Conservation (phyloP, 2,329 filamentous ascomycete genomes). For the Hypoxylon sp. region DNA sequence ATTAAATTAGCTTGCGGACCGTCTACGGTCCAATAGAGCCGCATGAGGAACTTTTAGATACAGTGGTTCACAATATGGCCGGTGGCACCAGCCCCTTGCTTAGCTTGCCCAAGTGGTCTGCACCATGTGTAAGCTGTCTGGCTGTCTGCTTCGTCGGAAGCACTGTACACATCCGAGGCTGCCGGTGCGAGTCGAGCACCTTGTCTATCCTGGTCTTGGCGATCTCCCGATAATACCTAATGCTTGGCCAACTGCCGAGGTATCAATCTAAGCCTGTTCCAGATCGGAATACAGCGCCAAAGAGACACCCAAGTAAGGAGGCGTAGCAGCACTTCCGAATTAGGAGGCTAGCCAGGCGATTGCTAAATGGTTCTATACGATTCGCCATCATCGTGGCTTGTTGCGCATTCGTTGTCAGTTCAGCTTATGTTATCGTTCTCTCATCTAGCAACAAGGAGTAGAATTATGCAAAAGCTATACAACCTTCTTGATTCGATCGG, state of each 20-base stretch:
- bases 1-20: not conserved
- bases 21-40: conserved; percentile 23
- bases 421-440: not conserved
- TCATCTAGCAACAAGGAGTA: not conserved
- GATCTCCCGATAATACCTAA: conserved; percentile 30
- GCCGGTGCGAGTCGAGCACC: conserved; percentile 22
- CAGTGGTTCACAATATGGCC: conserved; percentile 25
- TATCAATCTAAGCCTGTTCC: conserved; percentile 1
- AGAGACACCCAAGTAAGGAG: conserved; percentile 26
- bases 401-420: conserved; percentile 12
- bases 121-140: conserved; percentile 11
- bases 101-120: not conserved
- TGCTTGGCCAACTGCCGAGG: conserved; percentile 11
- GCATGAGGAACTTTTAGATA: conserved; percentile 18
- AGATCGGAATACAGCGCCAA: conserved; percentile 20
- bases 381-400: conserved; percentile 31
- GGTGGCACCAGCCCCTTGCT: conserved; percentile 24
- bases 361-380: conserved; percentile 2
- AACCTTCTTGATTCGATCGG: conserved; percentile 15
- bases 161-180: conserved; percentile 21
- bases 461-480: not conserved
- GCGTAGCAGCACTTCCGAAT: conserved; percentile 14
- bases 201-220: conserved; percentile 12
- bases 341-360: not conserved
- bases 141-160: conserved; percentile 14